Evolutionary conservation across 352 stramenopile genomes (phyloP).

Genomic region (Globisporangium megalacanthum): DNA sequence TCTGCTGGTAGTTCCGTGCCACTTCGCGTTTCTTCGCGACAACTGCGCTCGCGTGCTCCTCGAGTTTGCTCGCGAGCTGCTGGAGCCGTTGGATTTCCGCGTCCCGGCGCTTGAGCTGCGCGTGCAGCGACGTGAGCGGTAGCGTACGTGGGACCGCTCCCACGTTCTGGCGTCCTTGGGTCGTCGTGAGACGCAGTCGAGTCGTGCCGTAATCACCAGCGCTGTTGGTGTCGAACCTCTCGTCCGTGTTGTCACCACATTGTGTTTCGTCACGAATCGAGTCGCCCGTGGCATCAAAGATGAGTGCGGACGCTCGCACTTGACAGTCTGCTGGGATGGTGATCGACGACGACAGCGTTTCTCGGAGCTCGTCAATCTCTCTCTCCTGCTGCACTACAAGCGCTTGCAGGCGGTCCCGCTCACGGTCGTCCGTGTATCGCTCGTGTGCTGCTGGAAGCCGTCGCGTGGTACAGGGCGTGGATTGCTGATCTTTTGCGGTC

Average conservation of each 20-base stretch:
- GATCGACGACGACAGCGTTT: constrained; percentile 12
- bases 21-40: constrained; percentile 24
- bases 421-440: constrained; percentile 3
- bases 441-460: not conserved
- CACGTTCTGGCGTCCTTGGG: not conserved
- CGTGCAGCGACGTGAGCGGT: constrained; percentile 34
- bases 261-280: no score
- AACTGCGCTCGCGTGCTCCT: constrained; percentile 16
- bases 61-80: constrained; percentile 21
- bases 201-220: no score
- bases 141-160: constrained; percentile 19
- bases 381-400: constrained; percentile 36
- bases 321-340: constrained; percentile 6
- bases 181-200: not conserved
- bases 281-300: constrained; percentile 1
- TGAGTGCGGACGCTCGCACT: constrained; percentile 11
- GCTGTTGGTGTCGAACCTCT: no score
- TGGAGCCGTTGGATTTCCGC: constrained; percentile 27
- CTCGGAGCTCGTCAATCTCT: constrained; percentile 24
- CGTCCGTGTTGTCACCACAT: no score
- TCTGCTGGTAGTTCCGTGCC: constrained; percentile 22
- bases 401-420: constrained; percentile 20
- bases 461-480: not conserved
- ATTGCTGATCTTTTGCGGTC: not conserved
- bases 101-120: constrained; percentile 29